Base-by-base conservation (phyloP, 2,329 filamentous ascomycete species). In the Leptodontidium sp. region DNA sequence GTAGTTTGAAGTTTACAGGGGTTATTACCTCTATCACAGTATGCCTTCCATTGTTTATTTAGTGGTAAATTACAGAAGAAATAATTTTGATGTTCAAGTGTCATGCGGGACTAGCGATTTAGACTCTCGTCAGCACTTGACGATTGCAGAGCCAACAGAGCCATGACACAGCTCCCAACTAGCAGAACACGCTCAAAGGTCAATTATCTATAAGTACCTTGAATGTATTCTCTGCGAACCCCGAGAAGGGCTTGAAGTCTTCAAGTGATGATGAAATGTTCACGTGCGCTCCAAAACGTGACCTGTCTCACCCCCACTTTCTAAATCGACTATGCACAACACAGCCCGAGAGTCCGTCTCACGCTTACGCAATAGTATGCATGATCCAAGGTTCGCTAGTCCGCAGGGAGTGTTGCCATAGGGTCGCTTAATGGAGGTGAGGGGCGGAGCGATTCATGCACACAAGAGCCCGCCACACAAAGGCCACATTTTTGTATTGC, bases 11-110 rank as follows among this genome's bases (percentile, higher is more conserved):
- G 4, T 11, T 12, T 40, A 11, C 2, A 11, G 4, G 4, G 9
- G 8, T 40, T 6, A 40, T 6, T 9, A 11, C 2, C 38, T 4
- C 15, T 9, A 53, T 29, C 14, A 15, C 29, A 15, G 21, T 58
- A 12, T 4, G 11, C 38, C 4, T 47, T 17, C 5, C 4, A 14
- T 11, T 14, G 3, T n/a, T 6, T 58, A 17, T 35, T 11, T 2
- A 17, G 9, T 15, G 21, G 21, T 21, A 15, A 29, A 45, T 45
- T 8, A 43, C 26, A 17, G 6, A 14, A 45, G 35, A 7, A 38
- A 45, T 59, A 26, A 2, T 55, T 55, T 59, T 59, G 38, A 26
- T 26, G 57, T 59, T 59, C 38, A 8, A 7, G 38, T 26, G 35
- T 14, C 9, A 12, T 5, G 4, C 43, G 5, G 2, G 29, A 21